These are phyloP conservation scores for Cichorium intybus DNA, from an alignment of 140 eudicot genomes.

Conservation along the genomic window DNA sequence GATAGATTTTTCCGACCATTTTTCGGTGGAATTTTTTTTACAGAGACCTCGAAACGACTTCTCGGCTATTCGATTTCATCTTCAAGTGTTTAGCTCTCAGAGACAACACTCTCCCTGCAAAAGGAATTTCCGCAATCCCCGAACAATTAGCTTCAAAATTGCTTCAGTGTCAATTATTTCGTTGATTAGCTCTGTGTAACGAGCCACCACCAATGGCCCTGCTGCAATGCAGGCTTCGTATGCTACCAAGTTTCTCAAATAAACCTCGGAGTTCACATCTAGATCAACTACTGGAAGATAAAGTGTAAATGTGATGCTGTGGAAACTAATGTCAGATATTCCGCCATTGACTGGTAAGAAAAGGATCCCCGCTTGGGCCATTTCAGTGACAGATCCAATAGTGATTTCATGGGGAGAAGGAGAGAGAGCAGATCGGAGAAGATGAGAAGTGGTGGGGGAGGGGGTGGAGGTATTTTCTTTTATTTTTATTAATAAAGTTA, in stretches of 20 bases:
- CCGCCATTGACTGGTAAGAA: constrained; percentile 42
- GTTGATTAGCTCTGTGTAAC: too few relatives aligned
- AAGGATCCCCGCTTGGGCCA: constrained; percentile 35
- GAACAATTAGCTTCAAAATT: constrained; percentile 70
- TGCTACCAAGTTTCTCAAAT: too few relatives aligned
- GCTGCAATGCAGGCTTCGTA: too few relatives aligned
- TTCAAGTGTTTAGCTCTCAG: constrained; percentile 87
- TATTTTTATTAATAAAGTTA: too few relatives aligned
- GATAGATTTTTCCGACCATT: constrained; percentile 87
- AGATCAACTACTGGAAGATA: constrained; percentile 39
- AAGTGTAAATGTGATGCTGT: constrained; percentile 21
- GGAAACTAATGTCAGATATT: constrained; percentile 40
- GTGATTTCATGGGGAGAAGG: too few relatives aligned
- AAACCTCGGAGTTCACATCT: constrained; percentile 50
- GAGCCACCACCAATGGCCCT: too few relatives aligned
- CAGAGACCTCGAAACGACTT: constrained; percentile 70
- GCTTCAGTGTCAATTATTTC: too few relatives aligned
- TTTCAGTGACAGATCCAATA: constrained; percentile 48
- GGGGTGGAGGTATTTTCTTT: too few relatives aligned
- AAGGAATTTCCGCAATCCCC: constrained; percentile 84
- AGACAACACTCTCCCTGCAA: constrained; percentile 80
- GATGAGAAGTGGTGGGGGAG: too few relatives aligned
- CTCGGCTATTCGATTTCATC: constrained; percentile 76
- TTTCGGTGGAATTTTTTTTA: constrained; percentile 89
- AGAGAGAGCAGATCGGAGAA: too few relatives aligned